These are phyloP conservation scores for Pyrenophora seminiperda DNA, from an alignment of 2,329 filamentous ascomycete species.

Conservation along the genomic window DNA sequence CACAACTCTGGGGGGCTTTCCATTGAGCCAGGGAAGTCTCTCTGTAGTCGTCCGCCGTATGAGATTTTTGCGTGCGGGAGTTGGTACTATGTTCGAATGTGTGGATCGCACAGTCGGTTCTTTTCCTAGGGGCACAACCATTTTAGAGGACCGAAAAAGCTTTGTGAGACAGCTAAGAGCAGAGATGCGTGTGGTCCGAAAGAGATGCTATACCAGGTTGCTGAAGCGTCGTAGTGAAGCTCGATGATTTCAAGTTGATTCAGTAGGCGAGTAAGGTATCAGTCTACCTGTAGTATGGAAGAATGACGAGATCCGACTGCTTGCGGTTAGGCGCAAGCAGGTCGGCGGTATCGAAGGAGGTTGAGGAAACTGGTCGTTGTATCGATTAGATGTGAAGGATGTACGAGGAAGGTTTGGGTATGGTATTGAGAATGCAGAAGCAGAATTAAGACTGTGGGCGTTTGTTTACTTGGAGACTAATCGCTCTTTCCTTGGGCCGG, in stretches of 20 bases:
- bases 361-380: constrained; percentile 22
- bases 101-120: not conserved
- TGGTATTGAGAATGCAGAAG: not conserved
- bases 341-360: not conserved
- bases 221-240: not conserved
- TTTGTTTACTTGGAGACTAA: not conserved
- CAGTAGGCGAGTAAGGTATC: not conserved
- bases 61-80: constrained; percentile 15
- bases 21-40: constrained; percentile 42
- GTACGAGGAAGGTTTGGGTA: constrained; percentile 14
- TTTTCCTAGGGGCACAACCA: constrained; percentile 3
- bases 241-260: not conserved
- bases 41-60: constrained; percentile 19
- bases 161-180: too few relatives aligned
- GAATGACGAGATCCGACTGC: constrained; percentile 16
- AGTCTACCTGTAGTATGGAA: not conserved
- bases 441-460: not conserved
- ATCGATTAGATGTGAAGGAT: constrained; percentile 11
- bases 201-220: not conserved
- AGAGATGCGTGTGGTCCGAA: not conserved
- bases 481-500: constrained; percentile 5
- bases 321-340: constrained; percentile 3
- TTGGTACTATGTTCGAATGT: not conserved
- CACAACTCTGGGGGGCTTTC: constrained; percentile 18
- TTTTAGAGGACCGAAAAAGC: not conserved